These are phyloP conservation scores for Panaeolus papilionaceus DNA, from an alignment of 768 basidiomycete species.

Conservation along the genomic window DNA sequence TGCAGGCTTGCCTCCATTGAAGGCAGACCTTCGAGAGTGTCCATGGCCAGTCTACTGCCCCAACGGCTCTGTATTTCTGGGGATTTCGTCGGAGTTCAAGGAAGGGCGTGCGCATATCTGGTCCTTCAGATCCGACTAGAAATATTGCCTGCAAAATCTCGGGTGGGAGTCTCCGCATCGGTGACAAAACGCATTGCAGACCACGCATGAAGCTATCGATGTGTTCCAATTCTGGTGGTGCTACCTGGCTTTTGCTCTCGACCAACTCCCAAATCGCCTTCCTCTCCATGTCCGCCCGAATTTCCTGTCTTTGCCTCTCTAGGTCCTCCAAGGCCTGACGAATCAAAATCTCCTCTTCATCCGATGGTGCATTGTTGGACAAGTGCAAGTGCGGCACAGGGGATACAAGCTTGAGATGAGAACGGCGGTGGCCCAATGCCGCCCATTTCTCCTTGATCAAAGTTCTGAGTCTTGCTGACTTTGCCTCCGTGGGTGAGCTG, in stretches of 20 bases:
- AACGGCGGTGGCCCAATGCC: no score
- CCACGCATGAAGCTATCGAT: not conserved
- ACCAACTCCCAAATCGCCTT: not conserved
- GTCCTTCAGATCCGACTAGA: not conserved
- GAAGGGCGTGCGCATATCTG: not conserved
- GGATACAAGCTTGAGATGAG: not conserved
- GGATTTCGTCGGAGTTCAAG: not conserved
- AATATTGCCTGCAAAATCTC: constrained; percentile 22
- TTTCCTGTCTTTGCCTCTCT: not conserved
- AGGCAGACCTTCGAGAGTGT: constrained; percentile 18
- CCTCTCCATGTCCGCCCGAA: not conserved
- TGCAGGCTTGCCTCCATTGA: constrained; percentile 17
- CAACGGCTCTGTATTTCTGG: not conserved
- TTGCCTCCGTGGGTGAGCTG: no score
- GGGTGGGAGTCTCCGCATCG: constrained; percentile 16
- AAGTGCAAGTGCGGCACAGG: not conserved
- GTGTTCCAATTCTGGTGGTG: not conserved
- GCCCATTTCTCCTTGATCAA: no score
- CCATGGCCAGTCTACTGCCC: constrained; percentile 12
- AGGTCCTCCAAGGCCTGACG: not conserved
- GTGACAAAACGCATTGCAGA: constrained; percentile 15
- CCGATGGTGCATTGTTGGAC: not conserved
- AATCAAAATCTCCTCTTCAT: not conserved
- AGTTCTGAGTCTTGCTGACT: no score
- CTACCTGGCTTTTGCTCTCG: not conserved